Conservation (phyloP, 352 stramenopile species). For the Globisporangium recalcitrans region DNA sequence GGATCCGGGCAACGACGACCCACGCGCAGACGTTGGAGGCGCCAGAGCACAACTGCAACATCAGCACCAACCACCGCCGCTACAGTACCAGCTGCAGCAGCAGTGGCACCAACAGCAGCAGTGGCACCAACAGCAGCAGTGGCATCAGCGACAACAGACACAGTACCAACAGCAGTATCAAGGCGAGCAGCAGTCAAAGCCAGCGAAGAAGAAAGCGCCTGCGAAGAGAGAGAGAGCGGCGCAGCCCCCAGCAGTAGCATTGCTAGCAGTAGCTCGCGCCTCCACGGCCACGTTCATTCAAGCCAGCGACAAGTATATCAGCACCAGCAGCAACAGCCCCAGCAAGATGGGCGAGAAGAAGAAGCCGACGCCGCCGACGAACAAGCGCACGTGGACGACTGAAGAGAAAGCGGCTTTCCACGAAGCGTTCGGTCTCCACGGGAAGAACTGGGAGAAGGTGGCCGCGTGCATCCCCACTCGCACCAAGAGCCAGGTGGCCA, state of each 20-base stretch:
- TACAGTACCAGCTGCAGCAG: not conserved
- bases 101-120: not conserved
- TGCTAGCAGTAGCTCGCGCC: not conserved
- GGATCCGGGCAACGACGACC: not conserved
- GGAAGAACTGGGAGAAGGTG: not conserved
- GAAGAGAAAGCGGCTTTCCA: constrained; percentile 8
- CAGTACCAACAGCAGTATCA: not conserved
- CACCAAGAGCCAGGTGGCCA: not conserved
- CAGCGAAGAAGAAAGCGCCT: not conserved
- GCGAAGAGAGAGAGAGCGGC: not conserved
- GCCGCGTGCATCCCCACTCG: not conserved
- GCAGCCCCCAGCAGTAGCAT: not conserved
- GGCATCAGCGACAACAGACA: not conserved
- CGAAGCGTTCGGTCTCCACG: not conserved
- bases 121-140: not conserved
- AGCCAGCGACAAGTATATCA: not conserved
- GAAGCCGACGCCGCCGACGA: not conserved
- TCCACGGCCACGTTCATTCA: not conserved
- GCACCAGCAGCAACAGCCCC: not conserved
- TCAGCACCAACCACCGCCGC: not conserved
- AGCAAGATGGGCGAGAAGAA: not conserved
- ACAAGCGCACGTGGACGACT: not conserved
- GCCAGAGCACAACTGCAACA: not conserved
- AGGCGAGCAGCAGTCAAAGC: not conserved
- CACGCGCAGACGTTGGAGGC: not conserved